Percentiles rank a stretch among this genome's conserved stretches.
phyloP scores from a whole-genome alignment of 176 grass and related monocot genomes.

The Raddia distichophylla region DNA sequence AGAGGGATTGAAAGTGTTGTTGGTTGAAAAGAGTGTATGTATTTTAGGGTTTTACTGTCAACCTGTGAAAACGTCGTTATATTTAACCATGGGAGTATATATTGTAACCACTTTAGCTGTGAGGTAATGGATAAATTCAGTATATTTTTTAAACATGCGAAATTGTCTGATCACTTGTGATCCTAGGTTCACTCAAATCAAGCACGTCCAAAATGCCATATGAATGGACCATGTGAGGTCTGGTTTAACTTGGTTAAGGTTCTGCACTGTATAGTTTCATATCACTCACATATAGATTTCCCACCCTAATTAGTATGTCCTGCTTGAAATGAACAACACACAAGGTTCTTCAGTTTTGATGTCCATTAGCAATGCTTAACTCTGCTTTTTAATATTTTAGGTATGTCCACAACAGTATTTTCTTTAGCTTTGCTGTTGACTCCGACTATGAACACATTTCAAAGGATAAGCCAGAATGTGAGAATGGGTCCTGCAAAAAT shows the following conservation, averaged over 20 bases:
- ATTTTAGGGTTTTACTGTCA: background rate
- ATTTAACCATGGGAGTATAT: background rate
- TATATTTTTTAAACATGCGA: background rate
- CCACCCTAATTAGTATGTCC: background rate
- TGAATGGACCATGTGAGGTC: too few species aligned
- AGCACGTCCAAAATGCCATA: background rate
- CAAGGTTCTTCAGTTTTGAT: background rate
- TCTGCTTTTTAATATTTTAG: slow-evolving; percentile 47
- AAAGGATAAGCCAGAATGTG: slow-evolving; percentile 58
- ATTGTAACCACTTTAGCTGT: background rate
- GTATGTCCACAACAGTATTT: slow-evolving; percentile 99
- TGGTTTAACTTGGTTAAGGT: background rate
- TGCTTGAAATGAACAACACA: background rate
- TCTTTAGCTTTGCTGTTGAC: slow-evolving; percentile 98
- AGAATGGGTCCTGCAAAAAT: slow-evolving; percentile 38
- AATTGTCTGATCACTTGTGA: background rate
- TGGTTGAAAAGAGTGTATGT: background rate
- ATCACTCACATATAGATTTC: background rate
- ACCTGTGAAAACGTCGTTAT: background rate
- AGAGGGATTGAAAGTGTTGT: too few species aligned
- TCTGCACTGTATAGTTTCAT: background rate
- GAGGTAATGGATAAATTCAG: background rate
- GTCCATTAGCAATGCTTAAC: slow-evolving; percentile 36
- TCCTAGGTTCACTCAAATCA: background rate
- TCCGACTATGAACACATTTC: slow-evolving; percentile 76